Evolutionary conservation across 352 stramenopile species (phyloP), one percentile per base, ranked within the genome.

Genomic region (Phytophthora capsici): DNA sequence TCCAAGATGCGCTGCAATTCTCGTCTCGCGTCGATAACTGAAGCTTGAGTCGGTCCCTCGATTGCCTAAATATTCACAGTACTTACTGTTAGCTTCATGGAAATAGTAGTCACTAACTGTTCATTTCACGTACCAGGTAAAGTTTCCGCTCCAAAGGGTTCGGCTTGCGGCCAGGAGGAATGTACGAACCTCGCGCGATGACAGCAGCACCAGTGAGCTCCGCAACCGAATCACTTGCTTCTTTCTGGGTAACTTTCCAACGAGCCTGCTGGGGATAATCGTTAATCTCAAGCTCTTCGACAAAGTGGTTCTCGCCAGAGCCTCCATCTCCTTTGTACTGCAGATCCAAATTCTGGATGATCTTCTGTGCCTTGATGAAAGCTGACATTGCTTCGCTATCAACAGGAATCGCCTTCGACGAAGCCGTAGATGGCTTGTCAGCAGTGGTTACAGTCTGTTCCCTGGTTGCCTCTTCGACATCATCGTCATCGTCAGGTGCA

Each of bases 221-320:
- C 1, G 86, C 72, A 6, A 98, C 85, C 14, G 83, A 81, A 44
- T 96, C 85, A 19, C 90, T 88, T 30, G 88, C 84, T 23, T 97
- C 89, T 56, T 94, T 96, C 48, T 96, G 88, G 22, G 86, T 93
- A 45, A 96, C 88, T 47, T 83, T 92, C 77, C 84, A 96, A 12
- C 92, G 82, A 50, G 91, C 94, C 63, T 97, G 88, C 68, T 96
- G 84, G 3, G 94, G 93, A 68, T 98, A 98, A 57, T 98, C 94
- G 69, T 98, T 98, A 72, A 98, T 98, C 63, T 97, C 93, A 16
- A 98, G 74, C 60, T 98, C 92, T 63, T 97, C 88, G 9, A 81
- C 74, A 54, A 95, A 97, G 56, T 96, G 86, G 32, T 78, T 80
- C 44, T 93, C 77, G 30, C 69, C 68, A 20, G 52, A 60, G 16